Conservation (phyloP, 768 basidiomycete species). For the Pleurotus platypus region DNA sequence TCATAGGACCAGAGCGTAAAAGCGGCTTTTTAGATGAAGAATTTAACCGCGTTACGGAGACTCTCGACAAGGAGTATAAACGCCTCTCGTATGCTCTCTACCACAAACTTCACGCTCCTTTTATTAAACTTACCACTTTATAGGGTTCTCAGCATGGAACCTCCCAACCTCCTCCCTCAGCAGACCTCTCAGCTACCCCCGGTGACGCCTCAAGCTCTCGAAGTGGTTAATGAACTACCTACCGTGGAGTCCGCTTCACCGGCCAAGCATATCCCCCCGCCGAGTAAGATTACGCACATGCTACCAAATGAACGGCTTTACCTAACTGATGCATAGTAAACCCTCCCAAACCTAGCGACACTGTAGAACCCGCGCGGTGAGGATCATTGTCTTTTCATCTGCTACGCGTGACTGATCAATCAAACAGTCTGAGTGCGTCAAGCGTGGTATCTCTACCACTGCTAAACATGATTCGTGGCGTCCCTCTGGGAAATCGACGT, state of each 20-base stretch:
- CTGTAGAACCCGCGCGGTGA: slow-evolving; percentile 1
- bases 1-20: slow-evolving; percentile 24
- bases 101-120: not conserved
- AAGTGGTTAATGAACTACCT: not conserved
- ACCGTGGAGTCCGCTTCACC: slow-evolving; percentile 5
- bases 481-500: slow-evolving; percentile 46
- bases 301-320: not conserved
- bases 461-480: slow-evolving; percentile 41
- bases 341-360: slow-evolving; percentile 3
- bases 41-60: slow-evolving; percentile 36
- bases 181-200: not conserved
- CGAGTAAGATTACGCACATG: not conserved
- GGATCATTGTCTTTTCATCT: slow-evolving; percentile 11
- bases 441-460: slow-evolving; percentile 50
- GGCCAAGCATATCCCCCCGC: slow-evolving; percentile 3
- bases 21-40: slow-evolving; percentile 34
- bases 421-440: slow-evolving; percentile 34
- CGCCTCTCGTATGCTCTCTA: slow-evolving; percentile 27
- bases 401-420: slow-evolving; percentile 6
- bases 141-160: not conserved
- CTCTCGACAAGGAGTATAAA: slow-evolving; percentile 40
- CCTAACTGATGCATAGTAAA: slow-evolving; percentile 1
- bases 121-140: not conserved
- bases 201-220: not conserved
- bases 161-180: not conserved